phyloP scores from a whole-genome alignment of 75 land plant genomes.

The Isoetes taiwanensis region DNA sequence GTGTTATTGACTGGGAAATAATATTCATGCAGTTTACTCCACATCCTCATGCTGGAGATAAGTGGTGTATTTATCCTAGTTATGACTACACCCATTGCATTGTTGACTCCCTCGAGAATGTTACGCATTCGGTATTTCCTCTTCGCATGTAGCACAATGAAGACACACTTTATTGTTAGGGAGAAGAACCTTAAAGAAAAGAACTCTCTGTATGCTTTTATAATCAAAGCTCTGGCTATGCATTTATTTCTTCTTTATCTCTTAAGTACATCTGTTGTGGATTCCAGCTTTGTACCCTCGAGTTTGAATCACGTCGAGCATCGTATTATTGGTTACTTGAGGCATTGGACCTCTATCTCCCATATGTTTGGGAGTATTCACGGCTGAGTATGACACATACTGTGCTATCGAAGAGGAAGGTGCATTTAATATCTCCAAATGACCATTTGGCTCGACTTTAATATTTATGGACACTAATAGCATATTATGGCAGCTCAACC shows the following conservation, averaged over 20 bases:
- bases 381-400: constrained; percentile 70
- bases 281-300: constrained; percentile 84
- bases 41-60: constrained; percentile 92
- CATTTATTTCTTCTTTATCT: not conserved
- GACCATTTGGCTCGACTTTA: not conserved
- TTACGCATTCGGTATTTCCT: constrained; percentile 83
- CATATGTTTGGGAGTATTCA: constrained; percentile 99
- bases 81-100: constrained; percentile 97
- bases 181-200: too few species aligned
- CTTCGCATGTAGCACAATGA: too few species aligned
- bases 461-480: not conserved
- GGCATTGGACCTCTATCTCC: constrained; percentile 74
- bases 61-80: constrained; percentile 98
- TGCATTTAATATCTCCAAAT: constrained; percentile 14
- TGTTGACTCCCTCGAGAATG: constrained; percentile 91
- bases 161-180: too few species aligned
- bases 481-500: constrained; percentile 49
- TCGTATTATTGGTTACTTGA: constrained; percentile 95
- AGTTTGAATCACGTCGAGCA: constrained; percentile 91
- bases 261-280: not conserved
- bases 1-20: not conserved
- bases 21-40: constrained; percentile 53
- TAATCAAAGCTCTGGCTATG: too few species aligned
- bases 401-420: constrained; percentile 97
- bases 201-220: too few species aligned